Evolutionary conservation across 176 grass and related monocot species (phyloP), one percentile per base, ranked within the genome.

Genomic region (Olyra latifolia): DNA sequence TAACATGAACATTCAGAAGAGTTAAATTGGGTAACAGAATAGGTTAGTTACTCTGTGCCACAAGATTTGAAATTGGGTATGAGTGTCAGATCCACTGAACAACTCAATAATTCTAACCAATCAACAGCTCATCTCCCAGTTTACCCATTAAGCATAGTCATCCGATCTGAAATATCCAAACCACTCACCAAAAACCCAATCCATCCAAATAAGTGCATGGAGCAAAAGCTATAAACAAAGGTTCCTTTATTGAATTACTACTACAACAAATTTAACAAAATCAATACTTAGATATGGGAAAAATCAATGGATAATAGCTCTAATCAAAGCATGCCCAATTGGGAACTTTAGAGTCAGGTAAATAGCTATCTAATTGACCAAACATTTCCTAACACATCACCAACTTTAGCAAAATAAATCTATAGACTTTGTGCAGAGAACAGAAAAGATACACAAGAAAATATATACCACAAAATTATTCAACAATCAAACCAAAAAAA

Each of bases 81-180:
- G 35, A 28, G 15, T 64, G 25, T 7, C 52, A 46, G 43, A 84
- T 79, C 27, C 2, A 84, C 25, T 63, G 38, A 56, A 71, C 17
- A 32, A 54, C 4, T 80, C 8, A 62, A 75, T 70, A 49, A 50
- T 66, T 72, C 40, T 27, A 65, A 80, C 7, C 16, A 46, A 53
- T 41, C 9, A n/a, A 76, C 44, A 53, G 45, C 25, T 63, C 54
- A 85, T 85, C 44, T 71, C 28, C 35, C 62, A 71, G 40, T 35
- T 5, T 44, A 78, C 69, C 39, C 20, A 49, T 32, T 56, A 67
- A 78, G 74, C 23, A 59, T 53, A 42, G 16, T 23, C 13, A 61
- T n/a, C 50, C 54, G 39, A 63, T 62, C 3, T 28, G 25, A 80
- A 67, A 58, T 68, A 20, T 12, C 28, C 43, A 76, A 70, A 71